Evolutionary conservation across 2,329 filamentous ascomycete species (phyloP).

Genomic region (Epichloe baconii): DNA sequence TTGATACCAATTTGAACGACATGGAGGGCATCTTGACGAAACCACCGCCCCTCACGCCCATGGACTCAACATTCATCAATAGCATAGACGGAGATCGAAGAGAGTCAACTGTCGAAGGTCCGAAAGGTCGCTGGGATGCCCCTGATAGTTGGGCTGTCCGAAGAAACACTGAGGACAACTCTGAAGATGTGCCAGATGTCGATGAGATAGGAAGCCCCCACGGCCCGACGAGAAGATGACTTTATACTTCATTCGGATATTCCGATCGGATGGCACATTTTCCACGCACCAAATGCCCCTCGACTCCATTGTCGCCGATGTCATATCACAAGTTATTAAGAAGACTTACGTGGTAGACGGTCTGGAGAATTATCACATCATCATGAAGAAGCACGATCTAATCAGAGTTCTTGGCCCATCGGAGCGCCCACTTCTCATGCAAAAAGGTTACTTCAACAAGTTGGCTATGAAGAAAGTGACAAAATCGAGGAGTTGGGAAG

Average conservation of each 20-base stretch:
- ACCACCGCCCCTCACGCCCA: constrained; percentile 56
- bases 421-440: constrained; percentile 79
- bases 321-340: constrained; percentile 81
- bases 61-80: constrained; percentile 42
- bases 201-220: constrained; percentile 56
- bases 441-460: constrained; percentile 79
- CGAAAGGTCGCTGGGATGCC: constrained; percentile 67
- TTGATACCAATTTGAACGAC: constrained; percentile 79
- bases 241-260: constrained; percentile 87
- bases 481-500: constrained; percentile 84
- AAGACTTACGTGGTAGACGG: constrained; percentile 89
- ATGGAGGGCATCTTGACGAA: constrained; percentile 84
- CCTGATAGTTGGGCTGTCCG: constrained; percentile 96
- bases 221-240: constrained; percentile 61
- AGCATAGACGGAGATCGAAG: constrained; percentile 30
- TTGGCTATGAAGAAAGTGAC: constrained; percentile 79
- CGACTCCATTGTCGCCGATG: constrained; percentile 73
- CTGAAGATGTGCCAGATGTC: constrained; percentile 41
- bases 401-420: constrained; percentile 64
- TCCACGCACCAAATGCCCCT: constrained; percentile 77
- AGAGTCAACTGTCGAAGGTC: constrained; percentile 20
- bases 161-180: constrained; percentile 52
- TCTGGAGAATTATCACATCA: constrained; percentile 87
- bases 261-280: constrained; percentile 87
- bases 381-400: constrained; percentile 85